Evolutionary conservation across 2,329 filamentous ascomycete species (phyloP).

Genomic region (Sordariomycetes sp.): DNA sequence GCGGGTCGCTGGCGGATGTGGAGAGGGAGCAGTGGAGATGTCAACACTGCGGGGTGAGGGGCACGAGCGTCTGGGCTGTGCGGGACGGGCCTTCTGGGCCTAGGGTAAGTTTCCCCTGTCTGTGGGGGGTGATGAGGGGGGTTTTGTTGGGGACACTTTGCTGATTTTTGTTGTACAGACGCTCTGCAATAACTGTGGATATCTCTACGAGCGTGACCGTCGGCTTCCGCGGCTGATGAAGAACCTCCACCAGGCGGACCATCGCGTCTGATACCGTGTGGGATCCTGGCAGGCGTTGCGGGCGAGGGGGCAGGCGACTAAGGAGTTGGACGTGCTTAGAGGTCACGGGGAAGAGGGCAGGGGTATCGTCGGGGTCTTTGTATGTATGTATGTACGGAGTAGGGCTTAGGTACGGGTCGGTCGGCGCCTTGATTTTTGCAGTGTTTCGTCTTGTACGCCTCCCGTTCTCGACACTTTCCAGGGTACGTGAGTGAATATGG

Average conservation of each 20-base stretch:
- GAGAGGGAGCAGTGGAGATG: constrained; percentile 83
- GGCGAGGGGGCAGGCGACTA: too few relatives aligned
- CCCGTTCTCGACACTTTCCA: background rate
- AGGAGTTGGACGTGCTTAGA: background rate
- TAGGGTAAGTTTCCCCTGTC: constrained; percentile 44
- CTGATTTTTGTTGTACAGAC: constrained; percentile 36
- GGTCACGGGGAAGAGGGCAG: constrained; percentile 2
- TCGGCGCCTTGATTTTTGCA: background rate
- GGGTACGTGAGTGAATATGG: too few relatives aligned
- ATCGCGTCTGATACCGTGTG: constrained; percentile 15
- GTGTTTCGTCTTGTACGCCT: background rate
- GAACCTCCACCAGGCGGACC: constrained; percentile 22
- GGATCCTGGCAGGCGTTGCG: too few relatives aligned
- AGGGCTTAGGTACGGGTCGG: constrained; percentile 2
- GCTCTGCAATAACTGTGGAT: constrained; percentile 86
- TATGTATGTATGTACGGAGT: constrained; percentile 4
- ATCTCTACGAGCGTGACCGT: constrained; percentile 77
- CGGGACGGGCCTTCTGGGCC: constrained; percentile 78
- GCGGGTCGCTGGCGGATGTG: constrained; percentile 56
- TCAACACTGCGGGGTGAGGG: constrained; percentile 76
- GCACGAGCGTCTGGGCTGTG: constrained; percentile 86
- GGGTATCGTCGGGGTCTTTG: constrained; percentile 3
- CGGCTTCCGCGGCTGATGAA: constrained; percentile 48
- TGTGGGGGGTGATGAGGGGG: background rate
- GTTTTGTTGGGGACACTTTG: constrained; percentile 1